phyloP scores from a whole-genome alignment of 352 stramenopile species.

The Phytophthora idaei region DNA sequence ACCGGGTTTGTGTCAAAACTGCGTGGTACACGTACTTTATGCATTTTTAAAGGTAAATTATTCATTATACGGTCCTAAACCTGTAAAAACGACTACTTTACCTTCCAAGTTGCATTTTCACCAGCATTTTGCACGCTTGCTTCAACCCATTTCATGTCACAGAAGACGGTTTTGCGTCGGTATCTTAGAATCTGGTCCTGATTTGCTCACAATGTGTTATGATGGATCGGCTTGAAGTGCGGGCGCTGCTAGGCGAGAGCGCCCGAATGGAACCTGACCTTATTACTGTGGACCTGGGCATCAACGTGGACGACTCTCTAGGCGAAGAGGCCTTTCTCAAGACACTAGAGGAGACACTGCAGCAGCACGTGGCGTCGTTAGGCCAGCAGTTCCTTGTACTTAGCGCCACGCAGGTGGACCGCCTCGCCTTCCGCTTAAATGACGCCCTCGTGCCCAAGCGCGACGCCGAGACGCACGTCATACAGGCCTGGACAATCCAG shows the following conservation, averaged over 20 bases:
- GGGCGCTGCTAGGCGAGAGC: constrained; percentile 44
- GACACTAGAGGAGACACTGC: constrained; percentile 69
- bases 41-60: neutral
- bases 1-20: neutral
- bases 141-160: neutral
- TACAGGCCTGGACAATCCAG: constrained; percentile 83
- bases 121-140: too few species aligned
- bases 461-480: constrained; percentile 60
- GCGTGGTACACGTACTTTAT: neutral
- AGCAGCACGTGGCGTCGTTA: constrained; percentile 59
- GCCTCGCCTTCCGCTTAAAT: constrained; percentile 69
- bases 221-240: constrained; percentile 74
- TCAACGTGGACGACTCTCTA: constrained; percentile 53
- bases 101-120: too few species aligned
- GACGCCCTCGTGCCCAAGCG: constrained; percentile 76
- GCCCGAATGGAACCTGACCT: too few species aligned
- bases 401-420: constrained; percentile 69
- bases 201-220: neutral
- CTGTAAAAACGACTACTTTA: neutral
- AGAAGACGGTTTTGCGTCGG: neutral
- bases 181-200: neutral
- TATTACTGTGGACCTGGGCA: constrained; percentile 22
- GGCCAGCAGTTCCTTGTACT: constrained; percentile 68
- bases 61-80: too few species aligned
- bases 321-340: constrained; percentile 72